These are phyloP conservation scores for Trichoderma pleuroti DNA, from an alignment of 2,329 filamentous ascomycete genomes.

Conservation along the genomic window DNA sequence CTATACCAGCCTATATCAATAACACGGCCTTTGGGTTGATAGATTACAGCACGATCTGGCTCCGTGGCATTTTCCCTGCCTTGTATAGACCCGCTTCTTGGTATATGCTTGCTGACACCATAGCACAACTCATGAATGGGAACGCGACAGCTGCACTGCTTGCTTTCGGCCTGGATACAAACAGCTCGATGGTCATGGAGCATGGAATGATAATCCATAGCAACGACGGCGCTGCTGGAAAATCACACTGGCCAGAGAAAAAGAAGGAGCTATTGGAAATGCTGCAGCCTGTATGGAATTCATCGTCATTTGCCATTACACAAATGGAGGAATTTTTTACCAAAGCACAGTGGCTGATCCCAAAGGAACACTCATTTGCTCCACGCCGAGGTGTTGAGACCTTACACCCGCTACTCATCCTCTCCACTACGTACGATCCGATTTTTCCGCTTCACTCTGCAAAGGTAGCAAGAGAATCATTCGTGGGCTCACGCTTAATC, in stretches of 20 bases:
- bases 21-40: background rate
- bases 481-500: conserved; percentile 35
- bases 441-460: conserved; percentile 46
- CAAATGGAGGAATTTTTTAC: conserved; percentile 22
- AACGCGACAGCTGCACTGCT: background rate
- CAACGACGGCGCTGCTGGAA: background rate
- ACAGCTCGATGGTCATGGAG: conserved; percentile 34
- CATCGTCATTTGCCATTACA: background rate
- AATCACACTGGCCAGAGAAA: background rate
- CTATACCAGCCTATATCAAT: background rate
- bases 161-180: background rate
- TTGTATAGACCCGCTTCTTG: background rate
- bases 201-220: conserved; percentile 18
- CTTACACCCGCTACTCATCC: conserved; percentile 30
- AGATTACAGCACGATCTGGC: background rate
- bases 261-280: conserved; percentile 28
- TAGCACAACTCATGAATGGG: background rate
- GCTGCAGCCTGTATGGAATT: conserved; percentile 26
- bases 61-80: background rate
- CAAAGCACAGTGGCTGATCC: conserved; percentile 16
- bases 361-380: conserved; percentile 20
- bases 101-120: background rate
- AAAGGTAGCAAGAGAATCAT: conserved; percentile 31
- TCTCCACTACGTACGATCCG: conserved; percentile 39
- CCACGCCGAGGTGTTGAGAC: conserved; percentile 33